Evolutionary conservation across 495 filamentous ascomycete genomes (phyloP), one percentile per base, ranked within the genome.

Genomic region (Podospora didyma): DNA sequence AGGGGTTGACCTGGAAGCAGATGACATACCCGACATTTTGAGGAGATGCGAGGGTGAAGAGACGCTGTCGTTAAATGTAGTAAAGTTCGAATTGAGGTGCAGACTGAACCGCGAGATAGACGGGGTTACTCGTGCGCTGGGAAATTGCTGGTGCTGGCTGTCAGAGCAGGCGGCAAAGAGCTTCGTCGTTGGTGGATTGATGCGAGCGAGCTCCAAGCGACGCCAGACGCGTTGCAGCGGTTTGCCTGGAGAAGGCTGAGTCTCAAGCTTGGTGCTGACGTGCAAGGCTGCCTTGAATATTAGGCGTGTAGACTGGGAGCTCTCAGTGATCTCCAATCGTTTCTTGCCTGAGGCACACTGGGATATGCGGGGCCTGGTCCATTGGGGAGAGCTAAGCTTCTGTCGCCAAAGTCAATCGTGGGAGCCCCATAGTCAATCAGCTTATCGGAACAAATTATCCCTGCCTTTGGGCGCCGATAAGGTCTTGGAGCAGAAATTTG

Each of bases 11-110:
- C 53, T 50, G 56, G 48, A 24, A 63, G 63, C 55, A 58, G 55
- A 65, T 66, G 16, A 65, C 68, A 19, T 65, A 71, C 75, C 75
- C 65, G 75, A 74, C 75, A 78, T 78, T 45, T 67, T 75, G 74
- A 72, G 60, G 52, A 58, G 19, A 31, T 35, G 48, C 60, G 54
- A 51, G 41, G 39, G n/a, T 42, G 39, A 42, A 37, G 12, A 5
- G n/a, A 42, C 5, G 39, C n/a, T 42, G n/a, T 42, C 54, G 23
- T 53, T 41, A 4, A 45, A 60, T 51, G 56, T 58, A 51, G 24
- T 22, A 31, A 22, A 39, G 47, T 20, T 31, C 4, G 44, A 47
- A 26, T n/a, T 39, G 46, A 20, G 46, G 49, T 59, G 11, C 11
- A 51, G 17, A 22, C 4, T 45, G 7, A 31, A 31, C 26, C 26